Evolutionary conservation across 495 filamentous ascomycete species (phyloP), one percentile per base, ranked within the genome.

Genomic region (Aspergillus cristatus): DNA sequence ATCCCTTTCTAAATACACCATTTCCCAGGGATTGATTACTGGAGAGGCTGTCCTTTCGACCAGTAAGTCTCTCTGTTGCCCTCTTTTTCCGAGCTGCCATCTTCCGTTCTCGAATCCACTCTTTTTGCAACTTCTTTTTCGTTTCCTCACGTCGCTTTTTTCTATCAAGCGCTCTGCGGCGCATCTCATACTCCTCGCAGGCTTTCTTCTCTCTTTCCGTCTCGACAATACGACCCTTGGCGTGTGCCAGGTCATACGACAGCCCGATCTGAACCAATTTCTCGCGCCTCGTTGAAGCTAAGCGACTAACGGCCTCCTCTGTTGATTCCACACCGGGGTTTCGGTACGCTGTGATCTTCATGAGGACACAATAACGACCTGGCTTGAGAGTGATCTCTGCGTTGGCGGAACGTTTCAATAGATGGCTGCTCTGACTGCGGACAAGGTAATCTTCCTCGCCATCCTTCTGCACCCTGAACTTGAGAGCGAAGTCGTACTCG

Each of bases 391-490:
- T 68, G 7, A 94, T 68, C 50, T 95, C 90, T 14, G 81, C 81
- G 35, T 79, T 88, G 28, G 88, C 82, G 3, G 83, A 86, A 14
- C 90, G 82, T 16, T 54, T 70, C 73, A 87, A 85, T 31, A 73
- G 74, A 37, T 79, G 80, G 34, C 74, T 75, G 25, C 71, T 74
- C 31, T 81, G 78, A 42, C 78, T 86, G 41, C 86, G 84, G 8
- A 94, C 81, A 18, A 94, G 76, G 51, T 93, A 95, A 35, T 89
- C 83, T 34, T 84, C 71, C 38, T 93, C 76, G 29, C 78, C 84
- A 14, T 83, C 78, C 50, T 79, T 82, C 48, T 95, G 81, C 0
- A 97, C 53, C 14, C 87, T 78, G 63, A 95, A 94, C 36, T 82
- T 75, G 0, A 94, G 62, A 6, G 76, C 55, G 59, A 90, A 95